Conservation (phyloP, 1,284 basidiomycete genomes). For the Anthracocystis panici-leucophaei region DNA sequence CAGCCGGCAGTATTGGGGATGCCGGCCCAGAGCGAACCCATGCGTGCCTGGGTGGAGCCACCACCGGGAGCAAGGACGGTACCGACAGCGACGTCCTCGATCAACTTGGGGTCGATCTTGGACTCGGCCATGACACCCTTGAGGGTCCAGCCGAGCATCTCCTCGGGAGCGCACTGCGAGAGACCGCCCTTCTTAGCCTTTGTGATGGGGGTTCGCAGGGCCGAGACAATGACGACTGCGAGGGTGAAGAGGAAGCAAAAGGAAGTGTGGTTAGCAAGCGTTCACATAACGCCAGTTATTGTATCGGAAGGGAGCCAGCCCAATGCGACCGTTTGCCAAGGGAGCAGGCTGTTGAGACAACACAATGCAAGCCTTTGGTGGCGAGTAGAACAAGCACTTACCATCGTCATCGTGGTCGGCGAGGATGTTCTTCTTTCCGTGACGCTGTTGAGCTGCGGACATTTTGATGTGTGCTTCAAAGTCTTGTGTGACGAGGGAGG, state of each 20-base stretch:
- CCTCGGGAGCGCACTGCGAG: conserved; percentile 85
- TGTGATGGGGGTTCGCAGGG: conserved; percentile 88
- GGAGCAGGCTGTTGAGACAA: too few relatives aligned
- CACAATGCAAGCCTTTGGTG: too few relatives aligned
- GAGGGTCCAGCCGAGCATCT: conserved; percentile 80
- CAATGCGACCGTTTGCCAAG: too few relatives aligned
- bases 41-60: conserved; percentile 88
- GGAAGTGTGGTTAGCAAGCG: background rate
- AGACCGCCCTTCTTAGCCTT: conserved; percentile 93
- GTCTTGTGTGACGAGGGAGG: background rate
- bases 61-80: conserved; percentile 93
- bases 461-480: conserved; percentile 17
- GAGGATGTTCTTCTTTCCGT: conserved; percentile 64
- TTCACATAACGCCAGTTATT: background rate
- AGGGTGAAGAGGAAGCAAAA: background rate
- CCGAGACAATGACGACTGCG: conserved; percentile 85
- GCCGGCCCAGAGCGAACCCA: conserved; percentile 92
- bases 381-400: conserved; percentile 28
- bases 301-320: too few relatives aligned
- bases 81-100: conserved; percentile 82
- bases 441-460: conserved; percentile 44
- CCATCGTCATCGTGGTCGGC: conserved; percentile 68
- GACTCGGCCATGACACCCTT: conserved; percentile 70
- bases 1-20: conserved; percentile 78
- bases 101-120: conserved; percentile 81